These are phyloP conservation scores for Waltiozyma sp. DNA, from an alignment of 1,139 yeast species.

Conservation along the genomic window DNA sequence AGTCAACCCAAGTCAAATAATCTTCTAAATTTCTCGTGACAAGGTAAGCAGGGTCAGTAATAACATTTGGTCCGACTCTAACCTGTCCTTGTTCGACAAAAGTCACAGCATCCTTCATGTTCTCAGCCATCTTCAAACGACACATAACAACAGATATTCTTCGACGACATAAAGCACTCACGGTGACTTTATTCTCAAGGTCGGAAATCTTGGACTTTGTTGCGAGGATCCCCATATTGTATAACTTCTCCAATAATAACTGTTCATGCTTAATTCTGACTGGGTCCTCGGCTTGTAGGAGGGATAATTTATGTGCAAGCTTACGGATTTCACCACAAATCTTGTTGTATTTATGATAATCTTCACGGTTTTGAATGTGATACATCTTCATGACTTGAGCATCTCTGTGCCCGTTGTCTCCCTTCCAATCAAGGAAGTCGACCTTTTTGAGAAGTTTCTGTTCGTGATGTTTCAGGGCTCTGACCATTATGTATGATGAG, in stretches of 20 bases:
- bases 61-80: constrained; percentile 90
- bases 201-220: constrained; percentile 87
- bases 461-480: constrained; percentile 90
- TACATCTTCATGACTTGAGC: constrained; percentile 91
- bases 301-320: constrained; percentile 73
- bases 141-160: constrained; percentile 94
- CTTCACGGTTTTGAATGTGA: constrained; percentile 90
- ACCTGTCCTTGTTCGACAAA: constrained; percentile 96
- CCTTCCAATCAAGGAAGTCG: constrained; percentile 96
- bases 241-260: constrained; percentile 72
- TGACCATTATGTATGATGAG: constrained; percentile 49
- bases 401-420: constrained; percentile 90
- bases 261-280: constrained; percentile 82
- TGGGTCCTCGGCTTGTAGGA: constrained; percentile 79
- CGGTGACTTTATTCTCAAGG: constrained; percentile 82
- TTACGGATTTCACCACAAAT: constrained; percentile 87
- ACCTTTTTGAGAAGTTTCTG: constrained; percentile 89
- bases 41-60: constrained; percentile 91
- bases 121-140: constrained; percentile 88
- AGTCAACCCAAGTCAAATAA: constrained; percentile 94
- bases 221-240: constrained; percentile 76
- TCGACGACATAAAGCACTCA: constrained; percentile 84
- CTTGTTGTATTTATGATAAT: constrained; percentile 85
- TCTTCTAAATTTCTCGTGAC: constrained; percentile 93
- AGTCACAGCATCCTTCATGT: constrained; percentile 77